A percentile compares a stretch with the other conserved stretches of the same genome.
Evolutionary conservation across 139 green algal species (phyloP).

Genomic region (Gonium pectorale): DNA sequence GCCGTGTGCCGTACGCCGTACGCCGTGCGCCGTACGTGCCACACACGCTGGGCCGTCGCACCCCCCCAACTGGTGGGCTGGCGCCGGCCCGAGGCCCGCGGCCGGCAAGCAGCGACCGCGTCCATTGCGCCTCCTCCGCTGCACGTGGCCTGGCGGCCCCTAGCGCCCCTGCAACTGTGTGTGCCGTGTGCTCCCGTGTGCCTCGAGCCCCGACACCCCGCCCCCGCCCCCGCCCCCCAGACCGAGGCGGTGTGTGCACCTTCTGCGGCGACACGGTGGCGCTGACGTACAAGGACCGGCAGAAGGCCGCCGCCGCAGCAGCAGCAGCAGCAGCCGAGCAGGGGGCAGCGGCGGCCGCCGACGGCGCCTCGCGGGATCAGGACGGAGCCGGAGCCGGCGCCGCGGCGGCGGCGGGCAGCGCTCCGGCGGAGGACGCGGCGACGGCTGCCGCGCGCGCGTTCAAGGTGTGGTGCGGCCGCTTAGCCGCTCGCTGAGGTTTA

Average conservation of each 20-base stretch:
- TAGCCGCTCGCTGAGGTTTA: no score
- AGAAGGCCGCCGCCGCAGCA: slow-evolving; percentile 8
- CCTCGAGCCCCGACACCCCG: no score
- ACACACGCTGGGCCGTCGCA: no score
- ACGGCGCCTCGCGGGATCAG: background rate
- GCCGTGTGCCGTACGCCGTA: no score
- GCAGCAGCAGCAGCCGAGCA: background rate
- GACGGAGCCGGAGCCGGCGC: background rate
- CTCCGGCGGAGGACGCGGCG: background rate
- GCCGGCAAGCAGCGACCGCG: no score
- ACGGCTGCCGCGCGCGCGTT: slow-evolving; percentile 21
- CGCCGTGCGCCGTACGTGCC: no score
- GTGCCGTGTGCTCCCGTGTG: no score
- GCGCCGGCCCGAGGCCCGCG: no score
- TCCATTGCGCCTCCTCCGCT: no score
- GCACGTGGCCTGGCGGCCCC: no score
- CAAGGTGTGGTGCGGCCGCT: slow-evolving; percentile 36
- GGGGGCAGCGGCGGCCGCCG: background rate
- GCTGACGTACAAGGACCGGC: slow-evolving; percentile 57
- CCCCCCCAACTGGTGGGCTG: no score
- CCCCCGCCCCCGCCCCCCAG: slow-evolving; percentile 44
- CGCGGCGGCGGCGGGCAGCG: background rate
- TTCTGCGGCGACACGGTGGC: slow-evolving; percentile 78
- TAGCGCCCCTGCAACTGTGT: no score
- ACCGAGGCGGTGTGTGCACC: slow-evolving; percentile 73